phyloP scores from a whole-genome alignment of 345 rosid species.

The Salix exigua region DNA sequence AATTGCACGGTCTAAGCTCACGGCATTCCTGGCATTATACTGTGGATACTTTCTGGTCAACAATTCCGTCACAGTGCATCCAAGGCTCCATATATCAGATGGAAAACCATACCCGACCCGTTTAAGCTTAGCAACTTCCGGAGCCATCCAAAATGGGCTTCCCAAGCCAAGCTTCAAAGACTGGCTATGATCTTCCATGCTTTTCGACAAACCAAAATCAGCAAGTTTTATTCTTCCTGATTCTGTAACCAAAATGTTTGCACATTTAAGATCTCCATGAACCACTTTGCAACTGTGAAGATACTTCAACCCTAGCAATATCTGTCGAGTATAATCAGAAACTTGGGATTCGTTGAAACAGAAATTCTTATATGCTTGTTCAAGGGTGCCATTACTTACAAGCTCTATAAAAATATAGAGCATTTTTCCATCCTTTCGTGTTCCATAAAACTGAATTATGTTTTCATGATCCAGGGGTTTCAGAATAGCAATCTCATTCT shows the following conservation, averaged over 20 bases:
- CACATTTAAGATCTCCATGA: slow-evolving; percentile 43
- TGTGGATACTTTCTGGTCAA: slow-evolving; percentile 53
- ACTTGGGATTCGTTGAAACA: slow-evolving; percentile 23
- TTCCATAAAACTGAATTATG: neutral
- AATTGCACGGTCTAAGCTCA: neutral
- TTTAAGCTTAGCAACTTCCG: slow-evolving; percentile 38
- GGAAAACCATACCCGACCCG: slow-evolving; percentile 50
- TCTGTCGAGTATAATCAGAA: slow-evolving; percentile 25
- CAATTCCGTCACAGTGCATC: slow-evolving; percentile 82
- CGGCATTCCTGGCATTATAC: slow-evolving; percentile 32
- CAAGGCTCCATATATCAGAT: slow-evolving; percentile 90
- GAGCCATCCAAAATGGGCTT: slow-evolving; percentile 30
- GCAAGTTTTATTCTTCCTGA: slow-evolving; percentile 38
- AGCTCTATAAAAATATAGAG: too few relatives aligned
- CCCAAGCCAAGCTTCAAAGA: slow-evolving; percentile 11
- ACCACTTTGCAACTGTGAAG: slow-evolving; percentile 23
- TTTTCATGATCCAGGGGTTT: neutral
- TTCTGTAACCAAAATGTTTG: slow-evolving; percentile 35
- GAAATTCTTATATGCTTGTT: too few relatives aligned
- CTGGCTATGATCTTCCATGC: neutral
- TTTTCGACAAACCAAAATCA: slow-evolving; percentile 43
- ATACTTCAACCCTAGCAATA: slow-evolving; percentile 25
- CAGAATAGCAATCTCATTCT: too few relatives aligned
- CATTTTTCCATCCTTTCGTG: slow-evolving; percentile 11
- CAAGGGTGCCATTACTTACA: too few relatives aligned